Evolutionary conservation across 257 asterid species (phyloP).

Genomic region (Penstemon newberryi): DNA sequence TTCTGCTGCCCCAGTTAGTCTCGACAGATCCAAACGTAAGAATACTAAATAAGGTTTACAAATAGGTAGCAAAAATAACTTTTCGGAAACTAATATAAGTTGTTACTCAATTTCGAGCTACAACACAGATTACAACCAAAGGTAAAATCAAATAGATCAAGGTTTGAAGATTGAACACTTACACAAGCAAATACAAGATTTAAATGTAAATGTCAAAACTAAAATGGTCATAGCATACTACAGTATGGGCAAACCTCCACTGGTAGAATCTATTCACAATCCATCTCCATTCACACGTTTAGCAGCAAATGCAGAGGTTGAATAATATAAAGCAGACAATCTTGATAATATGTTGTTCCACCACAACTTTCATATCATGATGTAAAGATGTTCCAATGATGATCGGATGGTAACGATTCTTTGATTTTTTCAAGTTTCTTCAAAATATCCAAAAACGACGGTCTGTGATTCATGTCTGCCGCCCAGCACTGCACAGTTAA

Average conservation of each 20-base stretch:
- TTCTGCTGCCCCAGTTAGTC: neutral
- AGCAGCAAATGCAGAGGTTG: conserved; percentile 2
- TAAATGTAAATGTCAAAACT: neutral
- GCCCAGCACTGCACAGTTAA: conserved; percentile 84
- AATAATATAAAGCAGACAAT: neutral
- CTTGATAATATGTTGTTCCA: neutral
- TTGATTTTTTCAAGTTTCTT: conserved; percentile 69
- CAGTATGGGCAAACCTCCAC: conserved; percentile 16
- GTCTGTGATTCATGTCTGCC: conserved; percentile 76
- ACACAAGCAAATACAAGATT: neutral
- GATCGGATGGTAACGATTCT: conserved; percentile 55
- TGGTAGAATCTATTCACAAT: conserved; percentile 31
- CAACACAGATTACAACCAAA: conserved; percentile 12
- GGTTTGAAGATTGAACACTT: neutral
- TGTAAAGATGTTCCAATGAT: conserved; percentile 68
- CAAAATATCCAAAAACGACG: conserved; percentile 82
- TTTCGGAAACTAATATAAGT: neutral
- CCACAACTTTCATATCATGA: conserved; percentile 19
- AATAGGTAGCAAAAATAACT: neutral
- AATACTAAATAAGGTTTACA: neutral
- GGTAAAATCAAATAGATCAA: conserved; percentile 2
- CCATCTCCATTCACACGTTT: neutral
- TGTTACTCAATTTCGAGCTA: conserved; percentile 6
- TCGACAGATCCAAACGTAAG: neutral
- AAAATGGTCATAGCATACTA: conserved; percentile 21